These are phyloP conservation scores for Silene uniflora DNA, from an alignment of 148 eudicot genomes.

Conservation along the genomic window DNA sequence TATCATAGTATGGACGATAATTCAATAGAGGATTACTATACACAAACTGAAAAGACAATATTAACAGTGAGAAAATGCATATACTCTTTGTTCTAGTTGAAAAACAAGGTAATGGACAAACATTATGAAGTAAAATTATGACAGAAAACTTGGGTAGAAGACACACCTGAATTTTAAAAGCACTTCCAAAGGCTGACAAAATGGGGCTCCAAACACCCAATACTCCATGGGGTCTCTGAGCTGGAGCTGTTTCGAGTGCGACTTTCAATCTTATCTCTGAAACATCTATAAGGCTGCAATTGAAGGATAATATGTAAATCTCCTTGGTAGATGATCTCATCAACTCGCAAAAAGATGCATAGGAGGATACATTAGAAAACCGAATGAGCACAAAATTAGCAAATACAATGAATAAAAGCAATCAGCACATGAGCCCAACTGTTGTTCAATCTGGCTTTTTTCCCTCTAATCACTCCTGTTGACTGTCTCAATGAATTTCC, in stretches of 20 bases:
- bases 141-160: conserved; percentile 7
- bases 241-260: conserved; percentile 92
- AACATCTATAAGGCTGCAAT: conserved; percentile 81
- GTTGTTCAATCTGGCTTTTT: background rate
- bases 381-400: background rate
- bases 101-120: background rate
- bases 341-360: background rate
- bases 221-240: conserved; percentile 93
- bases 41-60: background rate
- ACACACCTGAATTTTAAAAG: conserved; percentile 88
- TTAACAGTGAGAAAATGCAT: background rate
- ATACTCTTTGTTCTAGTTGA: background rate
- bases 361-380: background rate
- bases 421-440: background rate
- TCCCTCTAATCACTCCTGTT: too few relatives aligned
- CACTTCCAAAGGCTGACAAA: conserved; percentile 93
- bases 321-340: background rate
- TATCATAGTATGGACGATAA: background rate
- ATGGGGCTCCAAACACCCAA: conserved; percentile 98
- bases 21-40: background rate
- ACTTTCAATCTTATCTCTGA: conserved; percentile 88
- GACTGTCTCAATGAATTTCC: too few relatives aligned
- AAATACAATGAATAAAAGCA: background rate
- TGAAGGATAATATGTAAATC: background rate
- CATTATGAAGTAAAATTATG: background rate